Conservation (phyloP, 805 yeast genomes). For the Debaryomyces hansenii region DNA sequence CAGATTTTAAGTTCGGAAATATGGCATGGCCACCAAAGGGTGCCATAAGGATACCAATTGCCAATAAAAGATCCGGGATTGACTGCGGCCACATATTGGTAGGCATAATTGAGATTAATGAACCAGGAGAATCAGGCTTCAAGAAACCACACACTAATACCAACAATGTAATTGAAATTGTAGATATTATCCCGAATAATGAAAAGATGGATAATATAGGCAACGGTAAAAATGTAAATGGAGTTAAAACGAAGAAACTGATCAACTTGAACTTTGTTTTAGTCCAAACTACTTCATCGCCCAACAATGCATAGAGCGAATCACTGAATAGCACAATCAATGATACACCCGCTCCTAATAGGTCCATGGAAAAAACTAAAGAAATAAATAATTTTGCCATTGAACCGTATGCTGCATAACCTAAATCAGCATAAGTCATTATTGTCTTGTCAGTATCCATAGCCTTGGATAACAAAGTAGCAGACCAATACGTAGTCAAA, state of each 20-base stretch:
- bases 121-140: constrained; percentile 69
- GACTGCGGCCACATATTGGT: constrained; percentile 68
- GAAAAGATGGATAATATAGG: constrained; percentile 69
- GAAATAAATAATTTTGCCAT: constrained; percentile 75
- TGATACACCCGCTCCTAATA: constrained; percentile 80
- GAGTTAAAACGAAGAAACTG: constrained; percentile 71
- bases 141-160: constrained; percentile 64
- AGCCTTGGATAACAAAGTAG: constrained; percentile 68
- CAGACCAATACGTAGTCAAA: constrained; percentile 70
- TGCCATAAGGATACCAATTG: constrained; percentile 67
- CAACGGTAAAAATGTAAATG: constrained; percentile 79
- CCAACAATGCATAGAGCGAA: constrained; percentile 66
- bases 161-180: constrained; percentile 60
- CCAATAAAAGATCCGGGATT: constrained; percentile 50
- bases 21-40: constrained; percentile 88
- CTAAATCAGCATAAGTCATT: constrained; percentile 86
- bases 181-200: constrained; percentile 68
- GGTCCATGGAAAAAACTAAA: constrained; percentile 69
- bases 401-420: constrained; percentile 81
- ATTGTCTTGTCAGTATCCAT: constrained; percentile 78
- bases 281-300: constrained; percentile 39
- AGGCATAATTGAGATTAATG: constrained; percentile 60
- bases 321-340: constrained; percentile 82
- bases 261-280: constrained; percentile 58
- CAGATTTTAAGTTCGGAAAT: constrained; percentile 73